Evolutionary conservation across 208 protist species (phyloP), one percentile per base, ranked within the genome.

Genomic region (Wallacemonas collosoma): DNA sequence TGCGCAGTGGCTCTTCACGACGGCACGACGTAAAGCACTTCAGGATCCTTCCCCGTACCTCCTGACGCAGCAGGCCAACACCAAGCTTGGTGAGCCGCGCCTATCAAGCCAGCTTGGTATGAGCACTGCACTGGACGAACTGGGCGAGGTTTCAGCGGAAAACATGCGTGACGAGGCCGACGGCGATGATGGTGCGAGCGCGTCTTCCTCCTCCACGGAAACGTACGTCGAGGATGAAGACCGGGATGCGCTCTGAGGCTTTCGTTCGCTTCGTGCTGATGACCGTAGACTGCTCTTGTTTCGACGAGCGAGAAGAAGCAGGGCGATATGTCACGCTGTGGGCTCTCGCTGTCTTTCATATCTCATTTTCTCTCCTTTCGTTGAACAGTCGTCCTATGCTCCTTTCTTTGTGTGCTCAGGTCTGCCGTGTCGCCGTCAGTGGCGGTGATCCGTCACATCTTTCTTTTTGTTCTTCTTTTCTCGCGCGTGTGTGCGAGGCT

Each of bases 151-250:
- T 7, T 54, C 36, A 11, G n/a, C 54, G 8, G 69, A 64, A 47
- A 57, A 45, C 7, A 41, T 36, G n/a, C 36, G 1, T 6, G 45
- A 56, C 26, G 47, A 15, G 7, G 53, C 39, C 4, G 71, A 75
- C 50, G 71, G 69, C n/a, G 64, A 51, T 8, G 63, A 76, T 26
- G 68, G 5, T 26, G 14, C 26, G 26, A 26, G 41, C 17, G 54
- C 56, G n/a, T 4, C 9, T 5, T 71, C 55, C 64, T 65, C 61
- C 1, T 76, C 43, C 38, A 77, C 73, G 4, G 65, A 66, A 36
- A 68, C 65, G 14, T 77, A 68, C 57, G 54, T 72, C 2, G 48
- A 57, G 43, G 65, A 77, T 40, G 64, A 61, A 3, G 44, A 65
- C 17, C 56, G 61, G 41, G 9, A 50, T 9, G 15, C 60, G 48